A percentile compares a stretch with the other conserved stretches of the same genome.
Conservation (phyloP, 495 filamentous ascomycete species). For the Hypoxylon perforatum region DNA sequence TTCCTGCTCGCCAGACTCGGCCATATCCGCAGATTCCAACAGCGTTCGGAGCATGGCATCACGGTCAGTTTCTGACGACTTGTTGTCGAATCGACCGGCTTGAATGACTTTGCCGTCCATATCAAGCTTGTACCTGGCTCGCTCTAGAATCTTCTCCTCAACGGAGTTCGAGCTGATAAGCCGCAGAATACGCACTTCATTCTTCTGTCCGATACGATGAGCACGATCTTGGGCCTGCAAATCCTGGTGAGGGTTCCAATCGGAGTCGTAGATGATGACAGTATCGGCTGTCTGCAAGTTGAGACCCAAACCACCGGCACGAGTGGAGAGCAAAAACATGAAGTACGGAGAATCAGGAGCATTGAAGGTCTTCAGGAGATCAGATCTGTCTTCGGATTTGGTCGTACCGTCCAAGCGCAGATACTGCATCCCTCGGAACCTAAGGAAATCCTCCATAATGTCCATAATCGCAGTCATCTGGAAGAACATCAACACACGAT, state of each 20-base stretch:
- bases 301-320: constrained; percentile 95
- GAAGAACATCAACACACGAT: constrained; percentile 99
- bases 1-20: constrained; percentile 81
- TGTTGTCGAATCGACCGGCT: constrained; percentile 98
- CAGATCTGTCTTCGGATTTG: constrained; percentile 96
- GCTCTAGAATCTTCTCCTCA: constrained; percentile 98
- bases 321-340: constrained; percentile 98
- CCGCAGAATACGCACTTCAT: constrained; percentile 95
- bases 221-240: constrained; percentile 99
- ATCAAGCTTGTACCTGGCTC: constrained; percentile 96
- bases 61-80: constrained; percentile 97
- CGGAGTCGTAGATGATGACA: constrained; percentile 98
- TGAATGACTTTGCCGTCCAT: constrained; percentile 99
- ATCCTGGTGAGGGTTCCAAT: constrained; percentile 99
- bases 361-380: constrained; percentile 89
- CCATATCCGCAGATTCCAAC: constrained; percentile 90
- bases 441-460: constrained; percentile 99
- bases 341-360: constrained; percentile 90
- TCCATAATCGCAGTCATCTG: constrained; percentile 99
- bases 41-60: constrained; percentile 93
- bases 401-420: constrained; percentile 95
- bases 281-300: constrained; percentile 98
- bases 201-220: constrained; percentile 99
- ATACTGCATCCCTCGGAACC: constrained; percentile 82
- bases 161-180: constrained; percentile 97